Conservation (phyloP, 2,329 filamentous ascomycete genomes). For the Corynespora cassiicola region DNA sequence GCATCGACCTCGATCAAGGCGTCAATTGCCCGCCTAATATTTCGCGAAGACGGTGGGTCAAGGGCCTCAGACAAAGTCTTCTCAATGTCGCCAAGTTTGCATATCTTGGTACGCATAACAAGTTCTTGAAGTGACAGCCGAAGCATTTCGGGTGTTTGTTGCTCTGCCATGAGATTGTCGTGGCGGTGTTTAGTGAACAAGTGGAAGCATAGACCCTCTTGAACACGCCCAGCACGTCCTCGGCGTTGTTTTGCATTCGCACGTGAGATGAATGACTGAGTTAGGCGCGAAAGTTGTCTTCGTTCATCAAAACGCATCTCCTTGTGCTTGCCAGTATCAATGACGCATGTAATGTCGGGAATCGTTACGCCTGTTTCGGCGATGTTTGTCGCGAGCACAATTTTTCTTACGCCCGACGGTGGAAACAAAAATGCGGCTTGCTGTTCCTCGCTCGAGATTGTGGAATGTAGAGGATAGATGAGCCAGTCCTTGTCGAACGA, state of each 20-base stretch:
- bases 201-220: slow-evolving; percentile 94
- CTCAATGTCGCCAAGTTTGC: slow-evolving; percentile 92
- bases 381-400: slow-evolving; percentile 97
- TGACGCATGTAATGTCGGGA: slow-evolving; percentile 94
- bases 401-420: slow-evolving; percentile 82
- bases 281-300: slow-evolving; percentile 84
- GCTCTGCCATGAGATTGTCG: slow-evolving; percentile 82
- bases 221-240: slow-evolving; percentile 92
- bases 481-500: slow-evolving; percentile 80
- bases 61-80: slow-evolving; percentile 86
- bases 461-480: slow-evolving; percentile 89
- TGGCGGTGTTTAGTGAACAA: slow-evolving; percentile 91
- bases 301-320: slow-evolving; percentile 97
- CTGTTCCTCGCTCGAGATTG: slow-evolving; percentile 94
- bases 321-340: slow-evolving; percentile 95
- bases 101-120: slow-evolving; percentile 96
- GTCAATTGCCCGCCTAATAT: slow-evolving; percentile 91
- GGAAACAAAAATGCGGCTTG: slow-evolving; percentile 90
- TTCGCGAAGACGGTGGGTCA: slow-evolving; percentile 88
- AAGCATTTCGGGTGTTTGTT: slow-evolving; percentile 96
- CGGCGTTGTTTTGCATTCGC: slow-evolving; percentile 96
- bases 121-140: slow-evolving; percentile 92
- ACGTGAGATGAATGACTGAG: slow-evolving; percentile 93
- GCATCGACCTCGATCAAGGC: slow-evolving; percentile 92
- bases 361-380: slow-evolving; percentile 99